Base-by-base conservation (phyloP, 2,329 filamentous ascomycete species). In the Apiospora koreana region DNA sequence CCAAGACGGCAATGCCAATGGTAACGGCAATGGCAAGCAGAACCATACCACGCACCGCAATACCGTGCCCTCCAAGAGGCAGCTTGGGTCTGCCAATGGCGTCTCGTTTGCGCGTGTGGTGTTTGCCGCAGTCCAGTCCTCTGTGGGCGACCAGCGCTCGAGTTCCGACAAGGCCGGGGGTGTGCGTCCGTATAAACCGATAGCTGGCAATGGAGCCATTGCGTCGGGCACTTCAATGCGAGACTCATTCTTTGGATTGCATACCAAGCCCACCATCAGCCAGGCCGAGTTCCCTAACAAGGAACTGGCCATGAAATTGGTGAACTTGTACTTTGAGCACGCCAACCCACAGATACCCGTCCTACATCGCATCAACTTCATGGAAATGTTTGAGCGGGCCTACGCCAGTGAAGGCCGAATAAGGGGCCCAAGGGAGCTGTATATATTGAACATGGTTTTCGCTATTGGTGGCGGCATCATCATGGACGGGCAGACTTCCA, bases 301-400 rank as follows among this genome's bases (percentile, higher is more conserved):
- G 73, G 89, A 93, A 42, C 85, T 97, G 2, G 95, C 91, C 0
- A 82, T 88, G 69, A 88, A 90, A 71, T 86, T 98, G 23, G 91
- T 94, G 46, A 89, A 91, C 69, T 87, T 98, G 46, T 98, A 98
- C 80, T 98, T 98, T 80, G 94, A 98, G 82, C 93, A 98, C 79
- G 94, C 95, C 1, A 98, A 98, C 79, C 95, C 95, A 5, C 95
- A 98, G 80, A 97, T 98, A 74, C 95, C 95, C 0, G 94, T 98
- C 58, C 85, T 98, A 67, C 95, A 98, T 79, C 91, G 93, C 46
- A 91, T 88, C 42, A 94, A 98, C 75, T 98, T 98, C 77, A 94
- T 94, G 91, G 88, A 92, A 64, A 90, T 97, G 82, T 93, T 98
- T 78, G 92, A 97, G 69, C 88, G 89, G 64, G 93, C 94, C 0